Conservation (phyloP, 2,329 filamentous ascomycete genomes). For the Sporothrix brunneoviolacea region DNA sequence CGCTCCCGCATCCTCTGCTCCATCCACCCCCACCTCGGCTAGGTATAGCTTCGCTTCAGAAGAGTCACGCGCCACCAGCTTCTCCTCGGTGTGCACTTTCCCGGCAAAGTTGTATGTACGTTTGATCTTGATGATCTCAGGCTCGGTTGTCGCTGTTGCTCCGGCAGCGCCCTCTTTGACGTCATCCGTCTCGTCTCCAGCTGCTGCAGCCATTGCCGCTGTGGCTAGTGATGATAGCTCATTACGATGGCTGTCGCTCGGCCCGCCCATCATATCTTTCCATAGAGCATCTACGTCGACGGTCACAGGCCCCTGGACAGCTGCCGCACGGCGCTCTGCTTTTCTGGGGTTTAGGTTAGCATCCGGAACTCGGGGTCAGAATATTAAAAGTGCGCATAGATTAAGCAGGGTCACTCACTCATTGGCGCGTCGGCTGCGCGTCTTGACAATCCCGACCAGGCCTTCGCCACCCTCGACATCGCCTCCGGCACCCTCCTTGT, state of each 20-base stretch:
- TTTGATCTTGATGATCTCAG: conserved; percentile 55
- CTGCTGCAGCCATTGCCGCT: conserved; percentile 10
- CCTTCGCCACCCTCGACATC: conserved; percentile 54
- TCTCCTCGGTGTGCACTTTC: conserved; percentile 64
- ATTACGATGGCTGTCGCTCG: not conserved
- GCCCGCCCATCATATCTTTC: conserved; percentile 51
- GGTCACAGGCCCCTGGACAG: conserved; percentile 54
- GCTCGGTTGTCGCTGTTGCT: conserved; percentile 22
- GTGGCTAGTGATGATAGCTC: conserved; percentile 11
- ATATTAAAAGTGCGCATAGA: no score
- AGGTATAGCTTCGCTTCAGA: conserved; percentile 61
- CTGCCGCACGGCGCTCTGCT: conserved; percentile 48
- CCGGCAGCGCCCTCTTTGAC: not conserved
- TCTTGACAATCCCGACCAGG: conserved; percentile 64
- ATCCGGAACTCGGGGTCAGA: no score
- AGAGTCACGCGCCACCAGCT: conserved; percentile 57
- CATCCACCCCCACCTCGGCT: conserved; percentile 38
- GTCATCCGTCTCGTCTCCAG: not conserved
- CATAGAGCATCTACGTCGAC: conserved; percentile 66
- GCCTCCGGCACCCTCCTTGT: conserved; percentile 39
- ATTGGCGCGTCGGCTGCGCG: conserved; percentile 59
- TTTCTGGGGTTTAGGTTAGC: no score
- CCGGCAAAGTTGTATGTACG: conserved; percentile 71
- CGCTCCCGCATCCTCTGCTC: conserved; percentile 22
- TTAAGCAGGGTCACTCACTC: conserved; percentile 44